phyloP scores from a whole-genome alignment of 164 flowering plant species.

The Paratinospora sagittata region DNA sequence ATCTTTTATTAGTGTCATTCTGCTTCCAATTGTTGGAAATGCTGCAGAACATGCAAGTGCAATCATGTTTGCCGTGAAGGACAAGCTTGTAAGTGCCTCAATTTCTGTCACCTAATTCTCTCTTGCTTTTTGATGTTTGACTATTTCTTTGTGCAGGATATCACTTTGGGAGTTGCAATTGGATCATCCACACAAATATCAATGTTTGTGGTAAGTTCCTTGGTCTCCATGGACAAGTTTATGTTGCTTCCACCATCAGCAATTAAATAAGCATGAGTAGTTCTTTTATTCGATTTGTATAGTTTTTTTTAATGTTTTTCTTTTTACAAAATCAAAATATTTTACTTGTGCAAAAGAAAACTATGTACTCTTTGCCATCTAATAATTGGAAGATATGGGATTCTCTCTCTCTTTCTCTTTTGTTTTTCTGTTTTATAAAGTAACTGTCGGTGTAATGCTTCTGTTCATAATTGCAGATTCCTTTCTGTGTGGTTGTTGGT shows the following conservation, averaged over 20 bases:
- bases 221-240: background rate
- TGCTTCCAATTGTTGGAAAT: conserved; percentile 75
- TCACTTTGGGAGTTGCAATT: conserved; percentile 68
- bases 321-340: background rate
- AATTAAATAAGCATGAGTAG: background rate
- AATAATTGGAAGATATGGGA: background rate
- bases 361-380: background rate
- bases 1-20: conserved; percentile 66
- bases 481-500: conserved; percentile 73
- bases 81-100: conserved; percentile 56
- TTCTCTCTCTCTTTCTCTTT: background rate
- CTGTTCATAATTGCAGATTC: conserved; percentile 44
- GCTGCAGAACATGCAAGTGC: conserved; percentile 86
- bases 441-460: background rate
- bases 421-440: background rate
- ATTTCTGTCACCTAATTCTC: background rate
- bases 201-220: conserved; percentile 60
- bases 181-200: conserved; percentile 79
- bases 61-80: conserved; percentile 68
- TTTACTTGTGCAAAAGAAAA: background rate
- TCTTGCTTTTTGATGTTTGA: conserved; percentile 3
- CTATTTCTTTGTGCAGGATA: conserved; percentile 35
- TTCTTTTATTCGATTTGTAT: background rate
- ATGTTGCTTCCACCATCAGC: background rate
- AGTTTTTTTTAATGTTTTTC: background rate